These are phyloP conservation scores for Magnaporthales sp. DNA, from an alignment of 2,329 filamentous ascomycete species.

Conservation along the genomic window DNA sequence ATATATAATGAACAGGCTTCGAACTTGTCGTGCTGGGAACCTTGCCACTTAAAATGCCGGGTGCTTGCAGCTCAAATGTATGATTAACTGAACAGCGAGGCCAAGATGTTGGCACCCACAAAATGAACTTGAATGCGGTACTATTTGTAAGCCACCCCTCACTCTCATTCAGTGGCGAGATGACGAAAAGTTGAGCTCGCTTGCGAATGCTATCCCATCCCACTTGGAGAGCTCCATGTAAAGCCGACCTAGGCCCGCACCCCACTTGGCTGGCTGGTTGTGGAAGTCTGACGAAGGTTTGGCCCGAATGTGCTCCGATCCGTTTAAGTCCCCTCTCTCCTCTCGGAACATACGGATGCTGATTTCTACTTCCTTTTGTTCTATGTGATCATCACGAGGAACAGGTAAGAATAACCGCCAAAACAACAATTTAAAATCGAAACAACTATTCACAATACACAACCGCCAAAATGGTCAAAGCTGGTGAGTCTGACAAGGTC, in stretches of 20 bases:
- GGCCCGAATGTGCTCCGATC: not conserved
- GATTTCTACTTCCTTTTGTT: not conserved
- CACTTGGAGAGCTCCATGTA: not conserved
- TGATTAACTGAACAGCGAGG: not conserved
- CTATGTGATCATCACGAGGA: not conserved
- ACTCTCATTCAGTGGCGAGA: not conserved
- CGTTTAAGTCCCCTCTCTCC: not conserved
- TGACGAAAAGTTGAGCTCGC: not conserved
- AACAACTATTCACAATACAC: slow-evolving; percentile 15
- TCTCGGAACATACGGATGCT: not conserved
- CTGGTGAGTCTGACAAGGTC: slow-evolving; percentile 48
- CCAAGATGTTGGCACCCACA: not conserved
- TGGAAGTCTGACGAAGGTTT: slow-evolving; percentile 1
- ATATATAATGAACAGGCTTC: no score
- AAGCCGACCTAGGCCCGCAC: not conserved
- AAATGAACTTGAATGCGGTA: not conserved
- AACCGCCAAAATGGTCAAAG: slow-evolving; percentile 92
- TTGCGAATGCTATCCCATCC: not conserved
- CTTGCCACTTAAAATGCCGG: not conserved
- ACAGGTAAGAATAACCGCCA: not conserved
- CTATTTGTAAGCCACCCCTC: not conserved
- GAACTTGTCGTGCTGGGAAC: not conserved
- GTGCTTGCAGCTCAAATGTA: not conserved
- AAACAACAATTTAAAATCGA: not conserved
- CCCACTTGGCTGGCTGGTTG: not conserved